Evolutionary conservation across 768 basidiomycete species (phyloP).

Genomic region (Nidula microcarpa): DNA sequence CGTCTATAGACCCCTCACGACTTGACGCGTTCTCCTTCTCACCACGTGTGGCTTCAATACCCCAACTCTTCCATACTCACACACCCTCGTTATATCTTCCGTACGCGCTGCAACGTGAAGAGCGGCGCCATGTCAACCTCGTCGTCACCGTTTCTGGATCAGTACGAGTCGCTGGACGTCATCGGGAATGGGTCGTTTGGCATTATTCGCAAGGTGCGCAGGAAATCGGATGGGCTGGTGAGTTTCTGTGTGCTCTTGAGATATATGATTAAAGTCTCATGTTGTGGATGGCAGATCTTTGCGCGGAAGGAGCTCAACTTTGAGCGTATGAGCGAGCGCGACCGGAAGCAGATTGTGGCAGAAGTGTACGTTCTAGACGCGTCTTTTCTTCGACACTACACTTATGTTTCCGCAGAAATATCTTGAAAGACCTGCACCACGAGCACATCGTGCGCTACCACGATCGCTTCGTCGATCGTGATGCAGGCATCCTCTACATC

Average conservation of each 20-base stretch:
- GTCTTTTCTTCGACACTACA: too few species aligned
- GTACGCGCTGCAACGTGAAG: too few species aligned
- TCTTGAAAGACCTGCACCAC: conserved; percentile 92
- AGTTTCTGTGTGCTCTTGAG: conserved; percentile 16
- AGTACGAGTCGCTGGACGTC: conserved; percentile 84
- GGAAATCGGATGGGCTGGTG: conserved; percentile 81
- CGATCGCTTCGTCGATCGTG: conserved; percentile 88
- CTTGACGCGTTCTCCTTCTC: too few species aligned
- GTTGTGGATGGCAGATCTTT: conserved; percentile 48
- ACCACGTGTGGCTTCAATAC: too few species aligned
- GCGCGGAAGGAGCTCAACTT: conserved; percentile 97
- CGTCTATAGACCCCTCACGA: too few species aligned
- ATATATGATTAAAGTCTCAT: background rate
- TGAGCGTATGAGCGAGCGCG: conserved; percentile 93
- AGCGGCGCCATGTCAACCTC: background rate
- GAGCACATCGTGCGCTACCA: conserved; percentile 96
- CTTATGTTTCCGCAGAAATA: conserved; percentile 57
- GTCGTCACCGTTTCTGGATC: conserved; percentile 53
- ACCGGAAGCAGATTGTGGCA: conserved; percentile 93
- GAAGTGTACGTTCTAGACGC: conserved; percentile 76
- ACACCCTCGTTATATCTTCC: too few species aligned
- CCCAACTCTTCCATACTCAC: too few species aligned
- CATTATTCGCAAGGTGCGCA: conserved; percentile 90
- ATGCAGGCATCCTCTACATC: conserved; percentile 89
- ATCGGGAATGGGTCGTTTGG: conserved; percentile 99